Conservation (phyloP, 2,329 filamentous ascomycete genomes). For the Acrodontium crateriforme region DNA sequence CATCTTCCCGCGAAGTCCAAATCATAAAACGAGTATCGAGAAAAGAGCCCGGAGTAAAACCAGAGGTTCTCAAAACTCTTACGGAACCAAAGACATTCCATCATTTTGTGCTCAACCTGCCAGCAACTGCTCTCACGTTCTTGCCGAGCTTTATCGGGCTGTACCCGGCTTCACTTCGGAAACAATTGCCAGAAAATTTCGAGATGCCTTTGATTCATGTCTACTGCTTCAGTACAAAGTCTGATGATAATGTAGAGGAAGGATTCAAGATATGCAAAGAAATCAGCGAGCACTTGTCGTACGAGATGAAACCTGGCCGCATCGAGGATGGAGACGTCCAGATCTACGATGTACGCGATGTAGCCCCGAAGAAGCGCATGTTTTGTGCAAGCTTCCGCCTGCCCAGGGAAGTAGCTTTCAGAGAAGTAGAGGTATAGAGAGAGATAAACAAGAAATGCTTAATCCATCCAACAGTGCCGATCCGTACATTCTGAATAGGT, state of each 20-base stretch:
- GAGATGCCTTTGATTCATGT: conserved; percentile 72
- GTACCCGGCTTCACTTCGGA: conserved; percentile 38
- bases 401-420: conserved; percentile 71
- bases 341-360: conserved; percentile 60
- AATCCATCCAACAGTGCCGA: too few relatives aligned
- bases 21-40: conserved; percentile 24
- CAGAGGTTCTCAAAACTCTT: conserved; percentile 25
- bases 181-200: conserved; percentile 13
- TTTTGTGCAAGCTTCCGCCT: conserved; percentile 89
- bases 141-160: conserved; percentile 63
- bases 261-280: conserved; percentile 48
- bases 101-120: conserved; percentile 98
- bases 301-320: conserved; percentile 42
- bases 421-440: conserved; percentile 17
- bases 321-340: conserved; percentile 39
- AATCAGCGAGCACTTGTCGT: conserved; percentile 47
- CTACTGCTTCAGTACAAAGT: conserved; percentile 86
- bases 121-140: conserved; percentile 77
- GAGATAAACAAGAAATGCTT: too few relatives aligned
- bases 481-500: too few relatives aligned
- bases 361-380: conserved; percentile 90
- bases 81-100: conserved; percentile 58
- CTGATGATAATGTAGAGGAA: conserved; percentile 54
- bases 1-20: conserved; percentile 38
- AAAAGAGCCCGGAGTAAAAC: conserved; percentile 14